Percentiles rank a stretch among this genome's conserved stretches.
Evolutionary conservation across 2,329 filamentous ascomycete genomes (phyloP).

Genomic region (Colletotrichum neosansevieriae): DNA sequence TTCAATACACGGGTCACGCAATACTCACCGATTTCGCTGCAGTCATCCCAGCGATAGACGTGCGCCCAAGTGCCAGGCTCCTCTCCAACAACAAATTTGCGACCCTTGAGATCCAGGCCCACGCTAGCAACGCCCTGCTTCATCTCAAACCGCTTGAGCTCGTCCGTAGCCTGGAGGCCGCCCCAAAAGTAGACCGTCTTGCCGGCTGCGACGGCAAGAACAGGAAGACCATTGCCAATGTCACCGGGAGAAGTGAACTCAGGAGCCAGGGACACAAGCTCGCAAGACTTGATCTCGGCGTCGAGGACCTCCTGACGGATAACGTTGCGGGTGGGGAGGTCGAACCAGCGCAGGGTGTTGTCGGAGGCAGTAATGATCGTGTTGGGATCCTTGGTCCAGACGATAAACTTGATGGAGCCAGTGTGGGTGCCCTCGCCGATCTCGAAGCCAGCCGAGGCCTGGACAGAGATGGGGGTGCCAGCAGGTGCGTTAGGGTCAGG

Average conservation of each 20-base stretch:
- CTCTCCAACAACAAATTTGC: constrained; percentile 90
- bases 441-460: constrained; percentile 79
- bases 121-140: constrained; percentile 92
- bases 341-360: constrained; percentile 94
- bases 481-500: constrained; percentile 48
- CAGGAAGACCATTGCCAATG: constrained; percentile 74
- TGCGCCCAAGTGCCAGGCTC: constrained; percentile 96
- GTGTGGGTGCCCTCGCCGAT: constrained; percentile 87
- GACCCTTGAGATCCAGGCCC: constrained; percentile 83
- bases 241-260: constrained; percentile 70
- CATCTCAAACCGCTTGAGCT: constrained; percentile 84
- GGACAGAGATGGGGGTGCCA: constrained; percentile 59
- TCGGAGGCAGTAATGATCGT: constrained; percentile 92
- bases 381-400: constrained; percentile 91
- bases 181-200: constrained; percentile 95
- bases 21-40: constrained; percentile 78
- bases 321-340: constrained; percentile 80
- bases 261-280: constrained; percentile 79
- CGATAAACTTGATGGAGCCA: constrained; percentile 93
- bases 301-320: constrained; percentile 84
- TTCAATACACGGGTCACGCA: fast-evolving
- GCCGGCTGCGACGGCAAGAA: constrained; percentile 92
- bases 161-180: constrained; percentile 74
- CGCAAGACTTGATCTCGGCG: constrained; percentile 90
- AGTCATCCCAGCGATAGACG: constrained; percentile 89